Percentiles rank a stretch among this genome's conserved stretches.
These are phyloP conservation scores for Aspergillus aculeatus DNA, from an alignment of 2,329 filamentous ascomycete genomes.

Conservation along the genomic window DNA sequence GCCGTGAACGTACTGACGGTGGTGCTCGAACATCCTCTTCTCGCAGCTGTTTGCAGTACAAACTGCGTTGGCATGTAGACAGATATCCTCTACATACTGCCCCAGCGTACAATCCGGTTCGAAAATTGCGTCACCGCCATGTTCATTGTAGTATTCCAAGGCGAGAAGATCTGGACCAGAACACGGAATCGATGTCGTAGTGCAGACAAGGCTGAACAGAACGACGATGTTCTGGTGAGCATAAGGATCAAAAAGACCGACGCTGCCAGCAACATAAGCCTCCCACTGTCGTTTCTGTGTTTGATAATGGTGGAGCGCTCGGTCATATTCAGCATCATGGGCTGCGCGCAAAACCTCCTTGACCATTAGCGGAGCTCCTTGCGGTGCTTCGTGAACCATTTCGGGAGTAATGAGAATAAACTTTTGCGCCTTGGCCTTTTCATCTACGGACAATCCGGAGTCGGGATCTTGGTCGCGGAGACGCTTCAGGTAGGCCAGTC, in stretches of 20 bases:
- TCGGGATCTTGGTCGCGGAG: conserved; percentile 68
- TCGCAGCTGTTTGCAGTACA: conserved; percentile 85
- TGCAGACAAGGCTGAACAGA: conserved; percentile 90
- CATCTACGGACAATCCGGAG: conserved; percentile 50
- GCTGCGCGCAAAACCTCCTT: conserved; percentile 93
- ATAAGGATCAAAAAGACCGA: conserved; percentile 89
- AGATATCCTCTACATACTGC: conserved; percentile 91
- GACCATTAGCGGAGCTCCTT: conserved; percentile 78
- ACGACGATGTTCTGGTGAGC: conserved; percentile 96
- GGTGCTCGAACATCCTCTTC: conserved; percentile 84
- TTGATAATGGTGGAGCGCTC: conserved; percentile 87
- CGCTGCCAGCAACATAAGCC: conserved; percentile 82
- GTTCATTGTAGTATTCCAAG: conserved; percentile 90
- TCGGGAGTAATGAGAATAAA: conserved; percentile 93
- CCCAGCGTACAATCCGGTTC: conserved; percentile 87
- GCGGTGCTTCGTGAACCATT: conserved; percentile 84
- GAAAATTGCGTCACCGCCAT: conserved; percentile 67
- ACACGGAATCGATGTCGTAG: conserved; percentile 88
- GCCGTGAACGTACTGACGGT: conserved; percentile 95
- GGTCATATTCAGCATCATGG: conserved; percentile 95
- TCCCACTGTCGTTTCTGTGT: conserved; percentile 97
- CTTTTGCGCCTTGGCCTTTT: conserved; percentile 64
- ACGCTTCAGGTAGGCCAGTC: conserved; percentile 75
- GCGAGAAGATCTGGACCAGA: conserved; percentile 86
- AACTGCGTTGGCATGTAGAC: conserved; percentile 69